phyloP scores from a whole-genome alignment of 768 basidiomycete species.

The Phlebiopsis flavidoalba region DNA sequence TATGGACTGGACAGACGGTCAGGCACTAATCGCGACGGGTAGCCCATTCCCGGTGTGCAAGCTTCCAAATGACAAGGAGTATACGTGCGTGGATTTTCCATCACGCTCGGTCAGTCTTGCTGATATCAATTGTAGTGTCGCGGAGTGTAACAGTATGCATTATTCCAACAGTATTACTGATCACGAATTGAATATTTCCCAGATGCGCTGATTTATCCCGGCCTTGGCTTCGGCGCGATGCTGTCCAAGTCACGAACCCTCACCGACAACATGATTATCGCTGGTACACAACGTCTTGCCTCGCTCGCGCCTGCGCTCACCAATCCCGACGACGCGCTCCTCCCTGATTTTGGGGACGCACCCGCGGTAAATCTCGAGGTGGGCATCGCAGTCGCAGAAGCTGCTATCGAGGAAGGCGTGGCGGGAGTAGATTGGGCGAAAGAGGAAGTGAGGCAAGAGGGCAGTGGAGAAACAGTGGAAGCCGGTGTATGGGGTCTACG shows the following conservation, averaged over 20 bases:
- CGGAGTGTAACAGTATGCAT: constrained; percentile 62
- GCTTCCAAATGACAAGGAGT: constrained; percentile 60
- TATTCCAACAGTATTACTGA: neutral
- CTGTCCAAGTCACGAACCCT: constrained; percentile 57
- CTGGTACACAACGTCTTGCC: constrained; percentile 70
- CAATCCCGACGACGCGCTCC: constrained; percentile 64
- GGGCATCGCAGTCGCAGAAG: constrained; percentile 76
- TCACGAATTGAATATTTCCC: neutral
- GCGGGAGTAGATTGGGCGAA: constrained; percentile 55
- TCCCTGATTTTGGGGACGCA: constrained; percentile 75
- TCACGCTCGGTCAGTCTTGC: neutral
- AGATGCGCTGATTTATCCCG: constrained; percentile 82
- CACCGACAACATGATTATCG: constrained; percentile 86
- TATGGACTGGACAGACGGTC: constrained; percentile 74
- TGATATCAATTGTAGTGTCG: constrained; percentile 42
- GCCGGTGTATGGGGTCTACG: constrained; percentile 60
- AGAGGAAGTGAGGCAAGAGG: constrained; percentile 47
- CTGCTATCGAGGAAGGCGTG: constrained; percentile 69
- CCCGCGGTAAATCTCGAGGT: constrained; percentile 74
- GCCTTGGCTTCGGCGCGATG: constrained; percentile 78
- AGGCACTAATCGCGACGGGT: constrained; percentile 78
- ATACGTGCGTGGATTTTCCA: constrained; percentile 41
- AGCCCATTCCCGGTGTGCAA: constrained; percentile 76
- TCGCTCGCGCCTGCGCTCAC: constrained; percentile 68
- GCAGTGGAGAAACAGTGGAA: constrained; percentile 54